Evolutionary conservation across 805 yeast genomes (phyloP).

Genomic region (Dipodascus albidus): DNA sequence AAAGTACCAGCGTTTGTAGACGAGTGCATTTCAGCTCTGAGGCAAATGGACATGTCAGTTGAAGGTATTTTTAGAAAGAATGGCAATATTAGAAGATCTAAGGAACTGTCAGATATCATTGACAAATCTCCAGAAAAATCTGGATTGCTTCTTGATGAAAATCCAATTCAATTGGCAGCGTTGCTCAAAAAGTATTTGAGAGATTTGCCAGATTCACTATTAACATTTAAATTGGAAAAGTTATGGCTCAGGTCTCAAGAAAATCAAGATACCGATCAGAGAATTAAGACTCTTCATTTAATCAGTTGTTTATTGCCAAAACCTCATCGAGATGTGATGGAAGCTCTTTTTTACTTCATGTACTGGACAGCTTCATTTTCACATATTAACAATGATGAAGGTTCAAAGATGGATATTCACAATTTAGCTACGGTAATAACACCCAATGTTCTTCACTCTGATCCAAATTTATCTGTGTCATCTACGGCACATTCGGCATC

Average conservation of each 20-base stretch:
- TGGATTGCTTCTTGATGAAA: slow-evolving; percentile 63
- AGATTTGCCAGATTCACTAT: slow-evolving; percentile 84
- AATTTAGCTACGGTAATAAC: slow-evolving; percentile 92
- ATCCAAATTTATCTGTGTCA: slow-evolving; percentile 23
- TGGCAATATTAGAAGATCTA: slow-evolving; percentile 80
- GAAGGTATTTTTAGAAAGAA: slow-evolving; percentile 95
- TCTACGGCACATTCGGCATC: slow-evolving; percentile 15
- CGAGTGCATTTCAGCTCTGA: slow-evolving; percentile 71
- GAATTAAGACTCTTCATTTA: slow-evolving; percentile 46
- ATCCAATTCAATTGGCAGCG: slow-evolving; percentile 88
- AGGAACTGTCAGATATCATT: slow-evolving; percentile 60
- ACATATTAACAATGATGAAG: slow-evolving; percentile 78
- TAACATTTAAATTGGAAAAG: slow-evolving; percentile 65
- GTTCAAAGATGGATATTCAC: slow-evolving; percentile 93
- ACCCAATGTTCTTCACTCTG: slow-evolving; percentile 73
- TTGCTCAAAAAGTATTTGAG: slow-evolving; percentile 81
- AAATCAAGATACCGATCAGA: slow-evolving; percentile 31
- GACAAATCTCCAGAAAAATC: slow-evolving; percentile 61
- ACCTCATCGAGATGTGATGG: slow-evolving; percentile 72
- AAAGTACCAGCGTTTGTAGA: slow-evolving; percentile 79
- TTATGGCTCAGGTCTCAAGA: slow-evolving; percentile 52
- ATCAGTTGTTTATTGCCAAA: slow-evolving; percentile 72
- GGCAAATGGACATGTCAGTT: slow-evolving; percentile 83
- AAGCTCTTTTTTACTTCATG: slow-evolving; percentile 74
- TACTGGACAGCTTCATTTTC: slow-evolving; percentile 96